Evolutionary conservation across 305 asterid species (phyloP), one percentile per base, ranked within the genome.

Genomic region (Stenogyne calaminthoides): DNA sequence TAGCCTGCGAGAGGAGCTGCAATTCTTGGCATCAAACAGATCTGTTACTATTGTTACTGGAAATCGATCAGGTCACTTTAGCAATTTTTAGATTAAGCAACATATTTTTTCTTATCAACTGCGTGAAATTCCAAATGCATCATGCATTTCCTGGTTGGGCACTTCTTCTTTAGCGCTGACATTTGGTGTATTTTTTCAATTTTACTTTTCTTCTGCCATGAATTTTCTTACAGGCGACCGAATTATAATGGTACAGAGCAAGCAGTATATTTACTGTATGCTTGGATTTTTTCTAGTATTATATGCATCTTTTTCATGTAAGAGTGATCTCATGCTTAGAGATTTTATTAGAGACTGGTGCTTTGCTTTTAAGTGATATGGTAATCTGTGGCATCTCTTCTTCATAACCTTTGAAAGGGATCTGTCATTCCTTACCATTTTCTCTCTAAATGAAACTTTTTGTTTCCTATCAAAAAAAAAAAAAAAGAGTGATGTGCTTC

Each of bases 1-100:
- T 77, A 88, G 89, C 78, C 84, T 95, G 72, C 88, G 96, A 22
- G 83, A 92, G 80, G 94, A 92, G 86, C 88, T 95, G 83, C 91
- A 87, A 66, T 83, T 85, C 73, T 69, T 92, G 83, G 92, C 89
- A 63, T 80, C 94, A 69, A 81, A 78, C 76, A 83, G 94, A 79
- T 80, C 92, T 15, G 78, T 89, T 69, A 92, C 93, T 54, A 85
- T 95, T 82, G 88, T 95, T 55, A 85, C 97, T 12, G 85, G 96
- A 72, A 70, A 73, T 71, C 82, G 82, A 81, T 89, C 99, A 88
- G 99, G 98, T 95, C 59, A 78, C 72, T 76, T 76, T 78, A 57
- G 51, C 68, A 67, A 25, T 69, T 68, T 69, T 68, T 74, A 10
- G 27, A 34, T 68, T 67, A 19, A 70, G 34, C 57, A 51, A 57